Evolutionary conservation across 2,329 filamentous ascomycete genomes (phyloP).

Genomic region (Byssoonygena ceratinophila): DNA sequence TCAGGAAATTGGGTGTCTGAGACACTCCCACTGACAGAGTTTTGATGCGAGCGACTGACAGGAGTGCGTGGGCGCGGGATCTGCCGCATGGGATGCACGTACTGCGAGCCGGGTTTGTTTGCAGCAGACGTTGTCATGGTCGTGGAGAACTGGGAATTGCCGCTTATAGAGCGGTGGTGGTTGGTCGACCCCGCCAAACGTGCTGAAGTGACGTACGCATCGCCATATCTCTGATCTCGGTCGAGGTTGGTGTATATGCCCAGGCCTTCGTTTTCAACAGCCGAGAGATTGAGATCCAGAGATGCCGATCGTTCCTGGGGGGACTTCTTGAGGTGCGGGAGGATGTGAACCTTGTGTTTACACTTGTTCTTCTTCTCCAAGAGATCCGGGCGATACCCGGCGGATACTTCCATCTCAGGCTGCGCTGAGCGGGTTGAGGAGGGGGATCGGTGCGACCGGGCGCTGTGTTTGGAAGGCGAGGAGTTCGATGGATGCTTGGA

Average conservation of each 20-base stretch:
- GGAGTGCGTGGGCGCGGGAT: slow-evolving; percentile 46
- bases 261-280: slow-evolving; percentile 47
- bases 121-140: slow-evolving; percentile 35
- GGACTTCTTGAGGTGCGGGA: slow-evolving; percentile 46
- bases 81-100: slow-evolving; percentile 47
- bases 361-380: slow-evolving; percentile 8
- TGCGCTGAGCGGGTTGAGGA: neutral
- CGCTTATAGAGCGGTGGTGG: slow-evolving; percentile 46
- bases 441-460: slow-evolving; percentile 5
- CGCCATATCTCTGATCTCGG: slow-evolving; percentile 22
- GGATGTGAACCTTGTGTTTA: slow-evolving; percentile 38
- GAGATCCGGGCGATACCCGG: neutral
- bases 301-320: slow-evolving; percentile 41
- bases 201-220: slow-evolving; percentile 28
- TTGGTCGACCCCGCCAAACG: slow-evolving; percentile 22
- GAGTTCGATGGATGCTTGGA: neutral
- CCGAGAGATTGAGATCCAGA: slow-evolving; percentile 46
- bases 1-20: slow-evolving; percentile 32
- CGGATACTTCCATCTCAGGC: neutral
- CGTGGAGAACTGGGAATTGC: slow-evolving; percentile 45
- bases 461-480: slow-evolving; percentile 1
- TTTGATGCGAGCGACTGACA: slow-evolving; percentile 40
- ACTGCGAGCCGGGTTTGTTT: slow-evolving; percentile 42
- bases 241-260: slow-evolving; percentile 40
- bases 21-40: slow-evolving; percentile 38